phyloP scores from a whole-genome alignment of 2,329 filamentous ascomycete species.

The Fusarium fracticaudum region DNA sequence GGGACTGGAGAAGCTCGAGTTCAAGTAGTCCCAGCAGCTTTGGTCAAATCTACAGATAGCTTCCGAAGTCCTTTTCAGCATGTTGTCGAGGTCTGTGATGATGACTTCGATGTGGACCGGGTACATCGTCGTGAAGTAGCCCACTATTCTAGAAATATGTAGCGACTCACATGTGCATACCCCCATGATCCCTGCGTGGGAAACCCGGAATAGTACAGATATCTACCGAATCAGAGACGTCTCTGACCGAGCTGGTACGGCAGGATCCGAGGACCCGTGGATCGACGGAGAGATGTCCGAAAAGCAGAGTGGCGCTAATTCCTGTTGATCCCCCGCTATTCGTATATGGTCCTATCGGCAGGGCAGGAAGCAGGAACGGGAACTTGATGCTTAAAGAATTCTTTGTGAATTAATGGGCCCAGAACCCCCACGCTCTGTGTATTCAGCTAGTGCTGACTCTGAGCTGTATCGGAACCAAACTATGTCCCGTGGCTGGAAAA shows the following conservation, averaged over 20 bases:
- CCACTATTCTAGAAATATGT: too few species aligned
- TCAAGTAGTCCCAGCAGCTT: rapidly evolving
- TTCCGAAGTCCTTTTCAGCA: too few species aligned
- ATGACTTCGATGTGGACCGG: rapidly evolving
- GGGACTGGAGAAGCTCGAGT: too few species aligned
- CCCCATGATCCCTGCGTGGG: not conserved
- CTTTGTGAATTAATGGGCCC: not conserved
- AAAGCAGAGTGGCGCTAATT: not conserved
- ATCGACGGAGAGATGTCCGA: not conserved
- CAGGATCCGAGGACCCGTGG: not conserved
- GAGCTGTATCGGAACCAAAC: too few species aligned
- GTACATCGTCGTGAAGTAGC: too few species aligned
- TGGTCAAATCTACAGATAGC: too few species aligned
- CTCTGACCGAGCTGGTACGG: not conserved
- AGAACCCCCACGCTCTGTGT: not conserved
- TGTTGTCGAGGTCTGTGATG: too few species aligned
- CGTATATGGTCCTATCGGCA: not conserved
- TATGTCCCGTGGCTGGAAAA: too few species aligned
- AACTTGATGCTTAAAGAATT: not conserved
- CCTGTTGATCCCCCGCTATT: not conserved
- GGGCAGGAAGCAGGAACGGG: not conserved
- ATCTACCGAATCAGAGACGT: not conserved
- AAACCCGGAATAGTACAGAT: too few species aligned
- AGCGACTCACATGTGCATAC: not conserved
- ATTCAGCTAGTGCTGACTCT: not conserved